Evolutionary conservation across 495 filamentous ascomycete species (phyloP).

Genomic region (Xylaria grammica): DNA sequence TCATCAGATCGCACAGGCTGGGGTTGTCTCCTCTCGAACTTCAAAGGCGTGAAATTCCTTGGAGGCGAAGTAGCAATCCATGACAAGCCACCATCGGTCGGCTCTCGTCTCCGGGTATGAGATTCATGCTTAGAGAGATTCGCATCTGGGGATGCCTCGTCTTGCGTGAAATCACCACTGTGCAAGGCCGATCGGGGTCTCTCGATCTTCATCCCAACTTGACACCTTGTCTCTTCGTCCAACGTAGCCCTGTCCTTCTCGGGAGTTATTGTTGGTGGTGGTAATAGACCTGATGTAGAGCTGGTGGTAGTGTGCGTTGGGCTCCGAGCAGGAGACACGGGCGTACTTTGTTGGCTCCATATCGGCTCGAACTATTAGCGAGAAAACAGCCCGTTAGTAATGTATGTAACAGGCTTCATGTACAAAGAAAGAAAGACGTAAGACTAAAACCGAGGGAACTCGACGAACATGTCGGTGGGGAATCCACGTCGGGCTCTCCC

Average conservation of each 20-base stretch:
- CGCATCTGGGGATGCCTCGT: conserved; percentile 39
- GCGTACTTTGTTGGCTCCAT: conserved; percentile 34
- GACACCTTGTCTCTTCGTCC: conserved; percentile 35
- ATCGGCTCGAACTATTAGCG: conserved; percentile 45
- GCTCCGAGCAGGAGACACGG: conserved; percentile 39
- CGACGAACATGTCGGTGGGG: conserved; percentile 63
- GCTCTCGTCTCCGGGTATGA: conserved; percentile 21
- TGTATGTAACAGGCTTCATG: not conserved
- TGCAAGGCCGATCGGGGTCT: conserved; percentile 87
- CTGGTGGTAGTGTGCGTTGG: conserved; percentile 39
- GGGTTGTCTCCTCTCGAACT: conserved; percentile 39
- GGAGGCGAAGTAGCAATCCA: conserved; percentile 57
- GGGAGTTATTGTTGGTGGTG: conserved; percentile 48
- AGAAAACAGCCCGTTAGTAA: conserved; percentile 21
- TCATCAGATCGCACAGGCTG: conserved; percentile 38
- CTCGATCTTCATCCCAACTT: conserved; percentile 68
- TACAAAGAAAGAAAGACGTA: not conserved
- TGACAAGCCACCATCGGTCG: conserved; percentile 18
- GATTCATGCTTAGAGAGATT: conserved; percentile 16
- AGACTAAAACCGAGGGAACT: not conserved
- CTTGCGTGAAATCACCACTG: conserved; percentile 82
- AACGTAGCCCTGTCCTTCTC: conserved; percentile 40
- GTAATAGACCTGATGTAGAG: conserved; percentile 39
- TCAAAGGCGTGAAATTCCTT: conserved; percentile 46
- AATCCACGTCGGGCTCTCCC: conserved; percentile 77